Evolutionary conservation across 768 basidiomycete species (phyloP).

Genomic region (Xerocomellus dryophilus): DNA sequence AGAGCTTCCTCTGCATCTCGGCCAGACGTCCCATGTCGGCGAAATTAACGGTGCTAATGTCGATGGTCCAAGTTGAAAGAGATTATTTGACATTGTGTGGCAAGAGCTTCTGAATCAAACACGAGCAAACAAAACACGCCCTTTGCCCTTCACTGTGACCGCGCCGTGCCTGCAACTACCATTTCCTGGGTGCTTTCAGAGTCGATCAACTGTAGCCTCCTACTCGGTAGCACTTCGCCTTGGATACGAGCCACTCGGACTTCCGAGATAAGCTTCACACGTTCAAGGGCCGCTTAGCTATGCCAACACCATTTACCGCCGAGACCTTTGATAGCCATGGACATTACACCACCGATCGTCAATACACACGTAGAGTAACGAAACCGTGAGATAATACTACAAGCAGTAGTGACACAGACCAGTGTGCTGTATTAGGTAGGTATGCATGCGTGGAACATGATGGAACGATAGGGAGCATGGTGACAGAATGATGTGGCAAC

Average conservation of each 20-base stretch:
- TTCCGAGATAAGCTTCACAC: slow-evolving; percentile 12
- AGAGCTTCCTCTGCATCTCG: slow-evolving; percentile 96
- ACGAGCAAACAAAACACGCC: slow-evolving; percentile 21
- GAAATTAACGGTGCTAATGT: slow-evolving; percentile 6
- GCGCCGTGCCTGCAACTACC: background rate
- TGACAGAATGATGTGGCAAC: slow-evolving; percentile 21
- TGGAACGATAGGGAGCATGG: slow-evolving; percentile 18
- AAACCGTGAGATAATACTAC: slow-evolving; percentile 16
- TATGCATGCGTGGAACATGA: slow-evolving; percentile 23
- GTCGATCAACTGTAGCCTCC: background rate
- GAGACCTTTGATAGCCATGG: slow-evolving; percentile 1
- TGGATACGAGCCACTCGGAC: slow-evolving; percentile 8
- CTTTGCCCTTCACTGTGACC: background rate
- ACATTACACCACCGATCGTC: slow-evolving; percentile 19
- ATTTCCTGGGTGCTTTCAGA: background rate
- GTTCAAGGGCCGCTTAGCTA: slow-evolving; percentile 5
- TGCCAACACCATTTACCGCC: background rate
- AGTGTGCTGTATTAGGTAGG: slow-evolving; percentile 17
- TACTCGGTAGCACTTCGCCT: background rate
- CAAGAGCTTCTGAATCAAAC: slow-evolving; percentile 27
- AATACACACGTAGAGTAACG: slow-evolving; percentile 6
- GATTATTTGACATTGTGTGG: slow-evolving; percentile 30
- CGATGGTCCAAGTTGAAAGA: slow-evolving; percentile 15
- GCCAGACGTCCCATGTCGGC: slow-evolving; percentile 86
- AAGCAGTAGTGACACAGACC: slow-evolving; percentile 10